Evolutionary conservation across 352 stramenopile genomes (phyloP).

Genomic region (Phytophthora fragariae): DNA sequence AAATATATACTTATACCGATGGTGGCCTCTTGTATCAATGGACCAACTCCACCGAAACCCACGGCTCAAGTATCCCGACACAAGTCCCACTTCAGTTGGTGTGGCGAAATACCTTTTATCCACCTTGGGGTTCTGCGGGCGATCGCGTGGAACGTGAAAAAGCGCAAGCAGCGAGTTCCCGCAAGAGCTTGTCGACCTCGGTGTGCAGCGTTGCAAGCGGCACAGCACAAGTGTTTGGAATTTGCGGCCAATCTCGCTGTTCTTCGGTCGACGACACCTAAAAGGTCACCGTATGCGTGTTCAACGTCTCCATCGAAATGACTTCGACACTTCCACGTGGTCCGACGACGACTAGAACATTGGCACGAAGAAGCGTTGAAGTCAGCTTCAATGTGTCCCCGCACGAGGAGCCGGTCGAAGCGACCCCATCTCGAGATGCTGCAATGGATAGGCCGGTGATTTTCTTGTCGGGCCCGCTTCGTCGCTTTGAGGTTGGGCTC

Average conservation of each 20-base stretch:
- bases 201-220: not conserved
- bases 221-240: not conserved
- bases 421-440: constrained; percentile 38
- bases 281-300: not conserved
- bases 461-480: constrained; percentile 19
- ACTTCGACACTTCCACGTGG: not conserved
- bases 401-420: constrained; percentile 28
- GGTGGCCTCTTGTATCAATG: no score
- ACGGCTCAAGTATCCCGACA: no score
- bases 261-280: not conserved
- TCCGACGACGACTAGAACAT: constrained; percentile 34
- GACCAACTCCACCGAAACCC: no score
- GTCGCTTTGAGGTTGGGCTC: constrained; percentile 12
- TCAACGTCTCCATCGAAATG: constrained; percentile 18
- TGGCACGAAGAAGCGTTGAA: constrained; percentile 11
- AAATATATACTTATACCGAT: no score
- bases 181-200: not conserved
- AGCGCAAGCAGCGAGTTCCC: not conserved
- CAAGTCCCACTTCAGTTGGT: not conserved
- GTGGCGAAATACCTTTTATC: no score
- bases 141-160: constrained; percentile 18
- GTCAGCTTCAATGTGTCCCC: not conserved
- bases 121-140: constrained; percentile 6
- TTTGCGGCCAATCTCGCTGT: not conserved
- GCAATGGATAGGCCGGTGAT: constrained; percentile 15